Base-by-base conservation (phyloP, 2,329 filamentous ascomycete genomes). In the Diplodia corticola region DNA sequence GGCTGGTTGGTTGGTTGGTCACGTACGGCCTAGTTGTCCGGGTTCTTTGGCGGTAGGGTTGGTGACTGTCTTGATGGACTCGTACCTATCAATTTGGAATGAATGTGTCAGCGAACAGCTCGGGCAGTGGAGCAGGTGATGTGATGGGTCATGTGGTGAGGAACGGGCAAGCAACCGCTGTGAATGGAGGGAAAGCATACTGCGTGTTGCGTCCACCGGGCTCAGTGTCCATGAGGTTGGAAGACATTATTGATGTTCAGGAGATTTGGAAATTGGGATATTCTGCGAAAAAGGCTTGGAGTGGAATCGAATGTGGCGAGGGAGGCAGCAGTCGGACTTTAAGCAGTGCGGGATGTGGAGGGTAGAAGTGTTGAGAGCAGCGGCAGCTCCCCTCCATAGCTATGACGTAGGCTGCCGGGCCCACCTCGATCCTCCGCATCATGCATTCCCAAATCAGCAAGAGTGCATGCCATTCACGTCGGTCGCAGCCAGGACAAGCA, bases 141-240 rank as follows among this genome's bases (percentile, higher is more conserved):
- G 13, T 40, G 30, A 4, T 5, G 12, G 20, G 24, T 64, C 44
- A 40, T 5, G 22, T 33, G 9, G 24, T 54, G 28, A 22, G 22
- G 17, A 28, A n/a, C 55, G 26, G 28, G 37, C 37, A 40, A 22
- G 35, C 26, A 35, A 40, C 20, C 5, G 35, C 40, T 50, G 24
- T 9, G 65, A 17, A 53, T n/a, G 44, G 55, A 40, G 30, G 64
- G 6, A n/a, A 2, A 13, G 70, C 78, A 64, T 80, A 86, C 82
- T 86, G 86, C 4, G 83, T 84, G 67, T 81, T 81, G 75, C 89
- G 85, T 69, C 87, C 87, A 72, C 87, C 87, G 20, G 80, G 80
- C 66, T 83, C 83, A 33, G 84, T 88, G 70, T 86, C 82, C 81
- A 89, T 84, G 49, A 88, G 78, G 69, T 82, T 81, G 20, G 79